Evolutionary conservation across 345 rosid species (phyloP).

Genomic region (Mallotus nudiflorus): DNA sequence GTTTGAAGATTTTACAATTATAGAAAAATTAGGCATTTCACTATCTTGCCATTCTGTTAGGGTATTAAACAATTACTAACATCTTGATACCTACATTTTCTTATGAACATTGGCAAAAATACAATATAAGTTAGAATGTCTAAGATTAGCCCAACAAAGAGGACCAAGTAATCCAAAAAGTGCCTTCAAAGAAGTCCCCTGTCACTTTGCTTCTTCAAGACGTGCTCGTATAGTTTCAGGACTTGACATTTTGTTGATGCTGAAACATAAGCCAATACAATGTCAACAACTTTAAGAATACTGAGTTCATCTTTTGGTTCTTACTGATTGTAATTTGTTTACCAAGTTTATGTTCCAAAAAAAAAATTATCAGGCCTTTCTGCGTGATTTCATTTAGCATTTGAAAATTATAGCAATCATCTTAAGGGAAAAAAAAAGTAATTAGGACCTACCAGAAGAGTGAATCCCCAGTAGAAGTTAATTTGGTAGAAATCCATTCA

Average conservation of each 20-base stretch:
- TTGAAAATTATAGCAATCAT: constrained; percentile 3
- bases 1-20: not conserved
- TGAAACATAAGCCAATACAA: constrained; percentile 32
- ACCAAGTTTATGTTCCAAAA: not conserved
- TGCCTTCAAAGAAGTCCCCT: constrained; percentile 16
- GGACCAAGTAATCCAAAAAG: not conserved
- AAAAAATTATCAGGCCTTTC: not conserved
- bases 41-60: not conserved
- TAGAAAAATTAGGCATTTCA: constrained; percentile 3
- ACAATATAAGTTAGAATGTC: constrained; percentile 13
- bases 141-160: constrained; percentile 11
- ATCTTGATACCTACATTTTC: not conserved
- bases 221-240: constrained; percentile 42
- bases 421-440: not conserved
- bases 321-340: not conserved
- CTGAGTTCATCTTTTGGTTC: no score
- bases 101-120: not conserved
- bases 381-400: not conserved
- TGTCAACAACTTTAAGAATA: not conserved
- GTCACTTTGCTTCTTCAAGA: constrained; percentile 59
- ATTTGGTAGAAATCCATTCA: constrained; percentile 78
- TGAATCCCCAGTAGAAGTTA: constrained; percentile 58
- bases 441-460: constrained; percentile 58
- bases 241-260: constrained; percentile 58
- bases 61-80: not conserved